phyloP scores from a whole-genome alignment of 345 rosid genomes.

The Linum trigynum region DNA sequence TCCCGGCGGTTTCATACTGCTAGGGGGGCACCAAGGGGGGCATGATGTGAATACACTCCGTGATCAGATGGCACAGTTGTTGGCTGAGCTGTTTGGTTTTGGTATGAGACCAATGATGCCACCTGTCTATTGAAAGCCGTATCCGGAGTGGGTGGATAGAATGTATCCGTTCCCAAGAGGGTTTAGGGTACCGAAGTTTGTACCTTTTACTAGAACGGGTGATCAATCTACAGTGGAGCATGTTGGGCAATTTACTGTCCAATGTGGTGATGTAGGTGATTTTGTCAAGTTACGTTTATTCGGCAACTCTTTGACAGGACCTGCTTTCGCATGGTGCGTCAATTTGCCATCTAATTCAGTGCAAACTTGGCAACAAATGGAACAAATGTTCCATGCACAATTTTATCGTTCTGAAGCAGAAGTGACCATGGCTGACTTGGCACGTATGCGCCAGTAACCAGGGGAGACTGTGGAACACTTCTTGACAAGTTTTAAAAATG shows the following conservation, averaged over 20 bases:
- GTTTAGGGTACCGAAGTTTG: not conserved
- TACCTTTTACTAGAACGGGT: not conserved
- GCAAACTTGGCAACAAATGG: not conserved
- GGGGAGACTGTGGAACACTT: not conserved
- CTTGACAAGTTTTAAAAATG: not conserved
- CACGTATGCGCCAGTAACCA: not conserved
- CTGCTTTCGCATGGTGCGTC: not conserved
- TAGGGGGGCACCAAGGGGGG: no score
- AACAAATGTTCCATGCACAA: not conserved
- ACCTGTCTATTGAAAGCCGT: not conserved
- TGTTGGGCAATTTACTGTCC: not conserved
- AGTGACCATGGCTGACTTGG: not conserved
- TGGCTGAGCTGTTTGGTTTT: no score
- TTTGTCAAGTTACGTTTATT: no score
- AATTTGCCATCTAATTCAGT: not conserved
- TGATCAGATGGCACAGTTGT: no score
- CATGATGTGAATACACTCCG: no score
- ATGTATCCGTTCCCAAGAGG: not conserved
- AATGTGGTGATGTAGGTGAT: not conserved
- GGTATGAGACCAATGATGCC: no score
- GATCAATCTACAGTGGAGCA: not conserved
- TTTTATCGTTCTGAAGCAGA: not conserved
- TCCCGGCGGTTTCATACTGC: no score
- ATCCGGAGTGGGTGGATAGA: not conserved
- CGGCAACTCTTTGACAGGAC: not conserved